Evolutionary conservation across 768 basidiomycete genomes (phyloP).

Genomic region (Porpolomopsis calyptriformis): DNA sequence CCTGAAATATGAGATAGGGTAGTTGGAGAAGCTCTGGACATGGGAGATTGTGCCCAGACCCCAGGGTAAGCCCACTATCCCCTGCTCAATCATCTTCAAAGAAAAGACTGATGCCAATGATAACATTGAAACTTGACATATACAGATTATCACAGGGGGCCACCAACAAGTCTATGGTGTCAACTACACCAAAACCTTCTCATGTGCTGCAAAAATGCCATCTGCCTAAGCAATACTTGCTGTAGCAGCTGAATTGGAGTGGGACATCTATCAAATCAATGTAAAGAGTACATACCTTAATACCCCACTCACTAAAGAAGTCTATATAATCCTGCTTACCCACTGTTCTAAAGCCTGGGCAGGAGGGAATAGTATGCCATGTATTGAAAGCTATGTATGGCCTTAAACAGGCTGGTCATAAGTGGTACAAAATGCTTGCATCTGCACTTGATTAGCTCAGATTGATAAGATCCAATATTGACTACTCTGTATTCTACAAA

Average conservation of each 20-base stretch:
- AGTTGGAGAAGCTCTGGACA: not conserved
- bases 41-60: conserved; percentile 1
- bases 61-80: not conserved
- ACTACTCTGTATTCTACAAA: conserved; percentile 14
- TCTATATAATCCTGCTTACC: conserved; percentile 27
- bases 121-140: conserved; percentile 19
- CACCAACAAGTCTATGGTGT: conserved; percentile 23
- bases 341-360: conserved; percentile 3
- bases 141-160: conserved; percentile 25
- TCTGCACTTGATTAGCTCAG: conserved; percentile 4
- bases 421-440: conserved; percentile 11
- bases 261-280: conserved; percentile 16
- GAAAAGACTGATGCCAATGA: not conserved
- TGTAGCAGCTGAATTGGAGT: conserved; percentile 7
- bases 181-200: conserved; percentile 20
- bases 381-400: conserved; percentile 7
- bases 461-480: conserved; percentile 11
- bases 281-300: conserved; percentile 19
- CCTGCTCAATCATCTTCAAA: not conserved
- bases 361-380: conserved; percentile 5
- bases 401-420: conserved; percentile 9
- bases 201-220: conserved; percentile 10
- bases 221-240: conserved; percentile 15
- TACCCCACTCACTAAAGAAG: conserved; percentile 11
- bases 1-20: not conserved